Conservation (phyloP, 1,284 basidiomycete species). For the Tetrapyrgos nigripes region DNA sequence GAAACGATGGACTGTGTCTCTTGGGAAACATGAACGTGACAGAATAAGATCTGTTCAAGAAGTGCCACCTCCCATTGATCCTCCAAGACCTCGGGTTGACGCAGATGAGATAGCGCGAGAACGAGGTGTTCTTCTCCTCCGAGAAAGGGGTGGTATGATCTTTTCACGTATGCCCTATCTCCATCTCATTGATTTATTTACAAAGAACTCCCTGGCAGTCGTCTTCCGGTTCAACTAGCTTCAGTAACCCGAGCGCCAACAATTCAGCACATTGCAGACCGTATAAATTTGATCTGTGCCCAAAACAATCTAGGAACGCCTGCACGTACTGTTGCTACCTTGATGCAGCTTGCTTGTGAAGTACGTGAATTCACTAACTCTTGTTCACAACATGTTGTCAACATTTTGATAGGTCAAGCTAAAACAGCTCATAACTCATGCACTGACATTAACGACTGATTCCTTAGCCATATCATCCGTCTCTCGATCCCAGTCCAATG, state of each 20-base stretch:
- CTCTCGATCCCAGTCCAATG: slow-evolving; percentile 55
- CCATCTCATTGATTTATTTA: slow-evolving; percentile 2
- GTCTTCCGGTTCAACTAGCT: slow-evolving; percentile 71
- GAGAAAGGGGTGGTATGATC: slow-evolving; percentile 66
- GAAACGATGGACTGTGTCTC: slow-evolving; percentile 76
- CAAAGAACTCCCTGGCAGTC: slow-evolving; percentile 72
- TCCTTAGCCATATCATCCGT: slow-evolving; percentile 81
- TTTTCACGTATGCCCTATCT: neutral
- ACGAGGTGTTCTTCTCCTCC: slow-evolving; percentile 64
- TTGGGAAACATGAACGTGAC: slow-evolving; percentile 77
- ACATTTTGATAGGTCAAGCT: slow-evolving; percentile 65
- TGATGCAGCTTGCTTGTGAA: slow-evolving; percentile 81
- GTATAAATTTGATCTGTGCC: slow-evolving; percentile 80
- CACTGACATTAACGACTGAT: slow-evolving; percentile 74
- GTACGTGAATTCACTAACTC: slow-evolving; percentile 40
- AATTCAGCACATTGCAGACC: slow-evolving; percentile 77
- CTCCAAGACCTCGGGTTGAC: slow-evolving; percentile 48
- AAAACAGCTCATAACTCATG: slow-evolving; percentile 81
- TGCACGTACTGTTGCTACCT: slow-evolving; percentile 63
- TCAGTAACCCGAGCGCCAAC: slow-evolving; percentile 73
- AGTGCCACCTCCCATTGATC: slow-evolving; percentile 40
- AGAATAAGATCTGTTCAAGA: slow-evolving; percentile 61
- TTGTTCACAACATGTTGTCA: neutral
- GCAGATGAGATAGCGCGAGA: slow-evolving; percentile 76
- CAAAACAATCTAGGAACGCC: slow-evolving; percentile 74